These are phyloP conservation scores for Alternaria triticimaculans DNA, from an alignment of 2,329 filamentous ascomycete genomes.

Conservation along the genomic window DNA sequence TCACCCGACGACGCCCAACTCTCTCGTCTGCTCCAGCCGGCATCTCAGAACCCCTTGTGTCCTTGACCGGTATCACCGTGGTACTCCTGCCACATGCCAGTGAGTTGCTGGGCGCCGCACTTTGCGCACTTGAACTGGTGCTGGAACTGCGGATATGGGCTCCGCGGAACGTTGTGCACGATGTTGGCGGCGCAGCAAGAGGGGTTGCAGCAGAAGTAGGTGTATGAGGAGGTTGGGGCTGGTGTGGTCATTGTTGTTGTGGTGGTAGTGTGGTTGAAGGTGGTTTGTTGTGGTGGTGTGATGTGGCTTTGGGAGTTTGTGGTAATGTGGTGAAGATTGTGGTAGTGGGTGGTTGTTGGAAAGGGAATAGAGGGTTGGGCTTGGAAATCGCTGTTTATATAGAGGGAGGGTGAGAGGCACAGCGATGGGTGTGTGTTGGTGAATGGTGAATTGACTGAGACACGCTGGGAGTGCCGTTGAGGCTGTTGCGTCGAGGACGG, in stretches of 20 bases:
- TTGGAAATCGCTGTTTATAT: neutral
- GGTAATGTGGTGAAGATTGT: neutral
- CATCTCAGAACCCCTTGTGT: neutral
- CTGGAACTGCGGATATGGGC: conserved; percentile 9
- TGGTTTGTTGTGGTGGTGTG: neutral
- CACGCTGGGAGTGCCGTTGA: neutral
- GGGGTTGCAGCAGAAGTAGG: conserved; percentile 3
- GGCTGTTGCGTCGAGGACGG: neutral
- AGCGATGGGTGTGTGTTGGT: neutral
- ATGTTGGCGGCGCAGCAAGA: neutral
- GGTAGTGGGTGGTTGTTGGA: neutral
- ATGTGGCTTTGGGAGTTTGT: neutral
- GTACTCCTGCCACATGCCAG: conserved; percentile 13
- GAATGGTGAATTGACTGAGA: neutral
- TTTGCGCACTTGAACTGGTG: neutral
- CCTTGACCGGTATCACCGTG: neutral
- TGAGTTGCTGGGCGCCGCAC: conserved; percentile 6
- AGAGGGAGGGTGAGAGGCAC: neutral
- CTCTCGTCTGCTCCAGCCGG: neutral
- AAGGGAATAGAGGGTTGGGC: neutral
- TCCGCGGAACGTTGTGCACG: conserved; percentile 1
- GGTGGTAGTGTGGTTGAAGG: neutral
- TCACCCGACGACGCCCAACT: neutral
- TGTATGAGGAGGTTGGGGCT: neutral
- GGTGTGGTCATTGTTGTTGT: neutral